Evolutionary conservation across 2,329 filamentous ascomycete species (phyloP).

Genomic region (Xylariaceae sp.): DNA sequence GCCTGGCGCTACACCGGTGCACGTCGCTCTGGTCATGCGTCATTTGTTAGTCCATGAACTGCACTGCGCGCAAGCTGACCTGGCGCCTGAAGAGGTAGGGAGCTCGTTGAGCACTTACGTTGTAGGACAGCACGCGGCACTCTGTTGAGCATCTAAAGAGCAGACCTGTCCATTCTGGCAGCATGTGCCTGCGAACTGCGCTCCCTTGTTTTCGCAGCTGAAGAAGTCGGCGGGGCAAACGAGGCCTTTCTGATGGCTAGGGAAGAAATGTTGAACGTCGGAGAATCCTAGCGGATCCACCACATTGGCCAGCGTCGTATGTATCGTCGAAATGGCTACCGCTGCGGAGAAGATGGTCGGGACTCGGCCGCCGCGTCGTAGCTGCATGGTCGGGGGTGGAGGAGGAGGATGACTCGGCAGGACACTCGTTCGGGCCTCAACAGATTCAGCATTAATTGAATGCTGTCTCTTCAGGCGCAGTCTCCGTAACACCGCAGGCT

Average conservation of each 20-base stretch:
- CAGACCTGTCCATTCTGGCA: slow-evolving; percentile 48
- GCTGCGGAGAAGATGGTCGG: slow-evolving; percentile 14
- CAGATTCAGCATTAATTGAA: slow-evolving; percentile 5
- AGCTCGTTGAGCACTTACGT: slow-evolving; percentile 35
- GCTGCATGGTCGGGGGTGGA: slow-evolving; percentile 23
- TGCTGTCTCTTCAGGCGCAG: not conserved
- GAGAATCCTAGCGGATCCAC: slow-evolving; percentile 25
- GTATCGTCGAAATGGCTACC: slow-evolving; percentile 17
- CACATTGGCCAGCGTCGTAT: slow-evolving; percentile 18
- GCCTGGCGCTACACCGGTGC: slow-evolving; percentile 48
- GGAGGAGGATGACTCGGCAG: not conserved
- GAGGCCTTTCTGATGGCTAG: slow-evolving; percentile 26
- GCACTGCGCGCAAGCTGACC: not conserved
- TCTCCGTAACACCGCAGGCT: not conserved
- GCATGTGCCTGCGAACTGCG: slow-evolving; percentile 44
- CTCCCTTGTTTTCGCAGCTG: slow-evolving; percentile 44
- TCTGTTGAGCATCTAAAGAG: slow-evolving; percentile 42
- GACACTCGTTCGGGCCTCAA: not conserved
- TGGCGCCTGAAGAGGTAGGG: not conserved
- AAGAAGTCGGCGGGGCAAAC: slow-evolving; percentile 46
- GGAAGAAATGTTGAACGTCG: slow-evolving; percentile 22
- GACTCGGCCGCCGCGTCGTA: slow-evolving; percentile 15
- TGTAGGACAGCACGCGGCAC: slow-evolving; percentile 50
- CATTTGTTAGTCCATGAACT: slow-evolving; percentile 2
- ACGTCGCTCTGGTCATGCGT: slow-evolving; percentile 40